These are phyloP conservation scores for Neurospora sp. DNA, from an alignment of 495 filamentous ascomycete genomes.

Conservation along the genomic window DNA sequence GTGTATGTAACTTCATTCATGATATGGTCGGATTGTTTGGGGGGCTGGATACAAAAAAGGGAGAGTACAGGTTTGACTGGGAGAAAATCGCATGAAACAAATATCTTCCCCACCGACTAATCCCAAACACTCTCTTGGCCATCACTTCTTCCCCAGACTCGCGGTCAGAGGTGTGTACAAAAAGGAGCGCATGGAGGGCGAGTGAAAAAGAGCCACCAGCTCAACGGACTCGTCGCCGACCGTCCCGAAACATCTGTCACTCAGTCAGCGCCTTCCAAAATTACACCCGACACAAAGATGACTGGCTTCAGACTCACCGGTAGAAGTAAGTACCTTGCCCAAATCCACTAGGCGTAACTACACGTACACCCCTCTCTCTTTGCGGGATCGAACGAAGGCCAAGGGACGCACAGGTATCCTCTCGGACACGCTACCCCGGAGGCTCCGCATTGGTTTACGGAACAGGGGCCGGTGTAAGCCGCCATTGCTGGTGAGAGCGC, in stretches of 20 bases:
- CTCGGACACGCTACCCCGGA: slow-evolving; percentile 8
- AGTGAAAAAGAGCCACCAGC: not conserved
- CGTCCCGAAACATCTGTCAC: not conserved
- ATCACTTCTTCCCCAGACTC: not conserved
- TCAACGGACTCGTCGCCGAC: not conserved
- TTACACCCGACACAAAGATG: too few species aligned
- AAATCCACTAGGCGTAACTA: slow-evolving; percentile 7
- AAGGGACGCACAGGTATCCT: slow-evolving; percentile 19
- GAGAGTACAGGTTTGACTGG: not conserved
- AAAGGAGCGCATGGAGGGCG: not conserved
- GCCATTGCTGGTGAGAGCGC: not conserved
- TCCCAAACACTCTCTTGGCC: not conserved
- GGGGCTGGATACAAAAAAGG: not conserved
- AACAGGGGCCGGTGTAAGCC: slow-evolving; percentile 19
- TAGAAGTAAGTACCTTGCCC: not conserved
- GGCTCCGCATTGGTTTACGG: slow-evolving; percentile 9
- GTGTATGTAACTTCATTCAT: not conserved
- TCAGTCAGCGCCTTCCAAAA: not conserved
- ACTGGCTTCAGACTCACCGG: not conserved
- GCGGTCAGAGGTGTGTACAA: not conserved
- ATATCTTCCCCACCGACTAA: not conserved
- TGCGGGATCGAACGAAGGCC: slow-evolving; percentile 12
- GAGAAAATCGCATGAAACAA: not conserved
- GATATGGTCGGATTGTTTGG: not conserved
- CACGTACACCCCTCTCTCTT: slow-evolving; percentile 16